phyloP scores from a whole-genome alignment of 2,329 filamentous ascomycete genomes.

The Fusarium ramigenum region DNA sequence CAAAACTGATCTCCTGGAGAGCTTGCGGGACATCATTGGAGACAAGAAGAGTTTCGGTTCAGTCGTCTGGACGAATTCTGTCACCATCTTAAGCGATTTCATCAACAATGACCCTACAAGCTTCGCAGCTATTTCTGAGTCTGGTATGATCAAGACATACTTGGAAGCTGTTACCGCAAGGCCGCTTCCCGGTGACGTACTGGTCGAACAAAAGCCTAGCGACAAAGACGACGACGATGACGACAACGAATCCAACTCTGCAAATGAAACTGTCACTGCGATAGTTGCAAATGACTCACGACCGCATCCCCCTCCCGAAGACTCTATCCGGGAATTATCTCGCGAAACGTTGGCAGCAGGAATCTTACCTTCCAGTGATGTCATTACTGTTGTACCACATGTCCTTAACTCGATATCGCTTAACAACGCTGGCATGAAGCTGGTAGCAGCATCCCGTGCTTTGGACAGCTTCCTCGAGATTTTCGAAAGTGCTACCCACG shows the following conservation, averaged over 20 bases:
- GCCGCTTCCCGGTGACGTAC: conserved; percentile 49
- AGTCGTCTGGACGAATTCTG: conserved; percentile 93
- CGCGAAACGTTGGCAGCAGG: conserved; percentile 67
- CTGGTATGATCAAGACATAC: conserved; percentile 86
- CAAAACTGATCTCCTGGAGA: conserved; percentile 82
- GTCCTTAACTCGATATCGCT: conserved; percentile 95
- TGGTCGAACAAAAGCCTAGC: conserved; percentile 43
- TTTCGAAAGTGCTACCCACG: conserved; percentile 92
- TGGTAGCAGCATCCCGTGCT: conserved; percentile 85
- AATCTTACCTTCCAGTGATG: conserved; percentile 87
- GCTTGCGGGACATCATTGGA: conserved; percentile 82
- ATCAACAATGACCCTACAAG: conserved; percentile 99
- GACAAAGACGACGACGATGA: conserved; percentile 46
- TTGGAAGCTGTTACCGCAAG: conserved; percentile 80
- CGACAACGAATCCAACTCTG: conserved; percentile 50
- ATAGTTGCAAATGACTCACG: conserved; percentile 50
- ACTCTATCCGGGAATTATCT: conserved; percentile 58
- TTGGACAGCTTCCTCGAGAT: conserved; percentile 92
- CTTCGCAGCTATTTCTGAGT: conserved; percentile 94
- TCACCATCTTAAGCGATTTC: conserved; percentile 92
- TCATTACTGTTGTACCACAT: conserved; percentile 85
- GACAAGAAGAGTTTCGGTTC: conserved; percentile 85
- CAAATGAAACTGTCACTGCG: conserved; percentile 53
- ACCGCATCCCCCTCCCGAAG: conserved; percentile 63
- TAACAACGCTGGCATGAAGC: conserved; percentile 84